A percentile compares a stretch with the other conserved stretches of the same genome.
phyloP scores from a whole-genome alignment of 2,329 filamentous ascomycete genomes.

The Drechmeria coniospora region DNA sequence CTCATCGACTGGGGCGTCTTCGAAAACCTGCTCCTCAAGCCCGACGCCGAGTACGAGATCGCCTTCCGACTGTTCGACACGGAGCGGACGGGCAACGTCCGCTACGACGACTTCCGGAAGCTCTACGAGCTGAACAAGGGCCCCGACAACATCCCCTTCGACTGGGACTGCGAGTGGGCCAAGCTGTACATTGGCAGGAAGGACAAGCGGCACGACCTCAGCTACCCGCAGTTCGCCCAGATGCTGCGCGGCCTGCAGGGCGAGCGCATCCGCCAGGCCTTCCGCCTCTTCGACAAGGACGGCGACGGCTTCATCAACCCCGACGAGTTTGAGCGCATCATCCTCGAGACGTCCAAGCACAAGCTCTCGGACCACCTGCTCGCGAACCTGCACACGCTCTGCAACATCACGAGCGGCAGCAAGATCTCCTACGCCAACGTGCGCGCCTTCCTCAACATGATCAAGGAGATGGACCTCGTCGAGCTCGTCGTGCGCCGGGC shows the following conservation, averaged over 20 bases:
- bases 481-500: constrained; percentile 86
- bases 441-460: constrained; percentile 93
- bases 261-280: constrained; percentile 89
- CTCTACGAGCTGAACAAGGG: constrained; percentile 82
- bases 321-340: constrained; percentile 92
- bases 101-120: constrained; percentile 75
- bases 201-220: constrained; percentile 77
- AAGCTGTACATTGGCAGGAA: constrained; percentile 83
- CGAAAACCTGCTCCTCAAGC: constrained; percentile 83
- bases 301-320: constrained; percentile 91
- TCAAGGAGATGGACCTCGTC: constrained; percentile 93
- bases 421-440: constrained; percentile 98
- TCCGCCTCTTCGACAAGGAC: constrained; percentile 80
- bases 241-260: constrained; percentile 94
- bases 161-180: constrained; percentile 96
- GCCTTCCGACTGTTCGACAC: constrained; percentile 93
- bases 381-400: constrained; percentile 78
- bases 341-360: constrained; percentile 79
- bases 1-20: constrained; percentile 84
- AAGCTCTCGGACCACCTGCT: constrained; percentile 95
- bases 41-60: constrained; percentile 97
- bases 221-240: constrained; percentile 93
- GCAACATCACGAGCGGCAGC: constrained; percentile 81
- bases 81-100: constrained; percentile 68
- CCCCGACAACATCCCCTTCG: constrained; percentile 73